Evolutionary conservation across 2,329 filamentous ascomycete genomes (phyloP), one percentile per base, ranked within the genome.

Genomic region (Bipolaris cookei): DNA sequence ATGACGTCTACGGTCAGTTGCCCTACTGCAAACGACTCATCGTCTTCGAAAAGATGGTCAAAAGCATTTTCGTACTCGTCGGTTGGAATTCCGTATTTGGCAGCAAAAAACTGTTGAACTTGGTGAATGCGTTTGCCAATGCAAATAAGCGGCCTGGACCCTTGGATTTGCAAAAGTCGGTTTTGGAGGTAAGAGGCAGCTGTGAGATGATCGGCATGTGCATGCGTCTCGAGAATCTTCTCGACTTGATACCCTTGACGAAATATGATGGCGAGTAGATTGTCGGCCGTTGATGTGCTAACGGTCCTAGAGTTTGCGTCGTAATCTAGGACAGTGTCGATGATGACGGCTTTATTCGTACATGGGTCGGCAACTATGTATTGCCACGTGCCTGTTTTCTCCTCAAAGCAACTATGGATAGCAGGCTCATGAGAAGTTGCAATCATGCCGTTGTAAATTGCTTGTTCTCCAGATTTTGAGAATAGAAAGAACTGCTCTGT

Each of bases 291-390:
- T 0, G 64, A 44, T 0, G 86, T 88, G 5, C 71, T 77, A 56
- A 88, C 78, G 1, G 51, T 66, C 37, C 76, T 72, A 1, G 71
- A 78, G 10, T 69, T 62, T 1, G 79, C 77, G 43, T 86, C 80
- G 58, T 81, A 88, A 68, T 88, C 81, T 2, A 89, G 67, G 0
- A 89, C 87, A 0, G 86, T 78, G 63, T 89, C 87, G 62, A 89
- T 87, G 49, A 89, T 84, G 54, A 80, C 82, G 1, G 85, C 83
- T 0, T 65, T 66, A 1, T 64, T 68, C 0, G 83, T 85, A 0
- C 66, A 55, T 0, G 83, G 80, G 58, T 88, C 85, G 0, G 80
- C 82, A 1, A 89, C 81, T 0, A 88, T 62, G 59, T 87, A 87
- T 66, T 88, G 86, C 82, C 83, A 88, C 10, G 84, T 86, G 8